Evolutionary conservation across 371 early-diverging fungal genomes (phyloP), one percentile per base, ranked within the genome.

Genomic region (Circinella minor): DNA sequence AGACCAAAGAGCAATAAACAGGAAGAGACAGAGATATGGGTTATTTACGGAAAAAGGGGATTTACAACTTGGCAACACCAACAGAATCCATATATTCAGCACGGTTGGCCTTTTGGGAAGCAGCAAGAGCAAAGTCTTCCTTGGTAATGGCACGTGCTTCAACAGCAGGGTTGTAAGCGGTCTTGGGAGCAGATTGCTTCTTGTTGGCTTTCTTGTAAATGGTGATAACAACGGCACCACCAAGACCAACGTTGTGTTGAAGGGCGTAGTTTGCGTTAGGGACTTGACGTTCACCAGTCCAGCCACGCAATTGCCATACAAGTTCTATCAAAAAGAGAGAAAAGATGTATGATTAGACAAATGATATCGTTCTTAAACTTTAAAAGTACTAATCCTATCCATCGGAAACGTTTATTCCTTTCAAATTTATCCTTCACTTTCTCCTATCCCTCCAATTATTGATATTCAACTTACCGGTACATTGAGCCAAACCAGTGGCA

Each of bases 401-500:
- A 27, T 27, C 2, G 27, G 27, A 27, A 27, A 27, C 27, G 27
- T 27, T 27, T 27, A 27, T 27, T 27, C 27, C 27, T 27, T 27
- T 27, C 27, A 27, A 27, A 2, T 27, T 27, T 27, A 27, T 27
- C 27, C 27, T 27, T 27, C 27, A 27, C 51, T 15, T 8, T 51
- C 14, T 15, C 8, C 51, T 11, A 47, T 15, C 3, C 1, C 47
- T 9, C 47, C 3, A 15, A 47, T 15, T 1, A 1, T 15, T 47
- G 27, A 27, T 27, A 27, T 0, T 27, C 27, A 27, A 43, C 36
- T 62, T 74, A 83, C 88, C 92, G 61, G 88, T 73, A 79, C 93
- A 93, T 78, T 94, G 93, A 55, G 93, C 94, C 61, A 94, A 71
- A 38, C 94, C 94, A 37, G 94, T 94, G 49, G 94, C 93, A 46